Percentiles rank a stretch among this genome's conserved stretches.
Evolutionary conservation across 2,329 filamentous ascomycete genomes (phyloP).

Genomic region (Talaromyces verruculosus): DNA sequence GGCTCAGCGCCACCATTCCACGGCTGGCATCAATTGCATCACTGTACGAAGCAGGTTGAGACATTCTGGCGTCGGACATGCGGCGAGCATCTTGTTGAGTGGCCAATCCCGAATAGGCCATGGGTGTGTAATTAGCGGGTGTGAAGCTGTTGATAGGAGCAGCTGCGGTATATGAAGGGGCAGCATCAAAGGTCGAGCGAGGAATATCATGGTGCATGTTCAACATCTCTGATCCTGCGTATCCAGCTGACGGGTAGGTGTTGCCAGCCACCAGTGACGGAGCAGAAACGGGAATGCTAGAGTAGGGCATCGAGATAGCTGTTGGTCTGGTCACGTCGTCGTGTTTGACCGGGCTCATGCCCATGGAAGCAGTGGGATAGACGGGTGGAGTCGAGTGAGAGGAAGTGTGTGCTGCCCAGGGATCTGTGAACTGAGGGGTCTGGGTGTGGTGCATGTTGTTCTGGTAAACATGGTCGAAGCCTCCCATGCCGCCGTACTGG

Average conservation of each 20-base stretch:
- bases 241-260: slow-evolving; percentile 61
- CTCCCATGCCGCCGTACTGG: slow-evolving; percentile 68
- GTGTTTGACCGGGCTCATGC: slow-evolving; percentile 60
- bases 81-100: slow-evolving; percentile 61
- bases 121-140: slow-evolving; percentile 70
- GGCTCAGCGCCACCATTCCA: slow-evolving; percentile 93
- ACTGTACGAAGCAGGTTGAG: slow-evolving; percentile 65
- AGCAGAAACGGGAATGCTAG: slow-evolving; percentile 69
- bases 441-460: slow-evolving; percentile 61
- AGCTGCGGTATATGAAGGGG: slow-evolving; percentile 65
- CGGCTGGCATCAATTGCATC: slow-evolving; percentile 91
- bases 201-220: slow-evolving; percentile 74
- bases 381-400: slow-evolving; percentile 64
- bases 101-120: slow-evolving; percentile 63
- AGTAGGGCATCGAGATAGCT: slow-evolving; percentile 68
- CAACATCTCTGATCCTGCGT: slow-evolving; percentile 65
- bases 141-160: slow-evolving; percentile 69
- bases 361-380: slow-evolving; percentile 56
- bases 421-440: slow-evolving; percentile 84
- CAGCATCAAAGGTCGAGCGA: slow-evolving; percentile 64
- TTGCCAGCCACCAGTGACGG: slow-evolving; percentile 69
- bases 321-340: slow-evolving; percentile 57
- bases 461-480: slow-evolving; percentile 76
- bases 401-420: slow-evolving; percentile 67
- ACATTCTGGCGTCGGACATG: slow-evolving; percentile 58